A percentile compares a stretch with the other conserved stretches of the same genome.
phyloP scores from a whole-genome alignment of 176 grass and related monocot genomes.

The Triticum timopheevii region DNA sequence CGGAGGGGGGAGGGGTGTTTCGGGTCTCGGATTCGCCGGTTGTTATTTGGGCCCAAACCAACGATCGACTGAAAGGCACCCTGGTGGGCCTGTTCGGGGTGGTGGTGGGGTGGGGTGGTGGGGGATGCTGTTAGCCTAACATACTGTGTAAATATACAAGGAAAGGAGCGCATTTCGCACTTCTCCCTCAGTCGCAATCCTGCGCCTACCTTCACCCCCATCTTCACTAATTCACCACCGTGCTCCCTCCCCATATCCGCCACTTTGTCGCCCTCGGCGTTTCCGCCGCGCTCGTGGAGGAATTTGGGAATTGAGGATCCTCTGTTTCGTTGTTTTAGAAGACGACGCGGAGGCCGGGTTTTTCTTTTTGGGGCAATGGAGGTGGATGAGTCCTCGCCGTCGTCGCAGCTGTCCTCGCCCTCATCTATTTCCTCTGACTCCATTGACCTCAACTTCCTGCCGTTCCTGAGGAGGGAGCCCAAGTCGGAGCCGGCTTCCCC shows the following conservation, averaged over 20 bases:
- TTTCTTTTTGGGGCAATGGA: constrained; percentile 22
- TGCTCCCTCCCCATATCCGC: background rate
- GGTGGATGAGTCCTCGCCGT: constrained; percentile 32
- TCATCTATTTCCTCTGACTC: constrained; percentile 45
- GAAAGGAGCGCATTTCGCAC: constrained; percentile 22
- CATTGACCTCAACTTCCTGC: constrained; percentile 59
- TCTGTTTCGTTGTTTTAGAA: background rate
- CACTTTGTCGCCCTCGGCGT: background rate
- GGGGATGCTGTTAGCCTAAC: too few relatives aligned
- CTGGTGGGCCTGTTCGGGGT: too few relatives aligned
- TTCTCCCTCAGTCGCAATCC: background rate
- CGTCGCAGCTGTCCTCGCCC: constrained; percentile 34
- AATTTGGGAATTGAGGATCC: constrained; percentile 18
- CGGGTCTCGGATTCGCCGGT: too few relatives aligned
- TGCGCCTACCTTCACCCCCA: background rate
- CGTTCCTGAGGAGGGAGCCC: constrained; percentile 53
- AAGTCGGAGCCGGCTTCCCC: constrained; percentile 50
- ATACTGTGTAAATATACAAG: too few relatives aligned
- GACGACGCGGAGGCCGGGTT: background rate
- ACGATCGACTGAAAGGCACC: too few relatives aligned
- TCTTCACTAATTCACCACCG: constrained; percentile 19
- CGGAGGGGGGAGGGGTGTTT: too few relatives aligned
- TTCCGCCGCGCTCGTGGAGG: background rate
- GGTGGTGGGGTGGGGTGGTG: too few relatives aligned
- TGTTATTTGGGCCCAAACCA: too few relatives aligned